A percentile compares a stretch with the other conserved stretches of the same genome.
These are phyloP conservation scores for Dictyostelium firmibasis DNA, from an alignment of 78 protist species.

Conservation along the genomic window DNA sequence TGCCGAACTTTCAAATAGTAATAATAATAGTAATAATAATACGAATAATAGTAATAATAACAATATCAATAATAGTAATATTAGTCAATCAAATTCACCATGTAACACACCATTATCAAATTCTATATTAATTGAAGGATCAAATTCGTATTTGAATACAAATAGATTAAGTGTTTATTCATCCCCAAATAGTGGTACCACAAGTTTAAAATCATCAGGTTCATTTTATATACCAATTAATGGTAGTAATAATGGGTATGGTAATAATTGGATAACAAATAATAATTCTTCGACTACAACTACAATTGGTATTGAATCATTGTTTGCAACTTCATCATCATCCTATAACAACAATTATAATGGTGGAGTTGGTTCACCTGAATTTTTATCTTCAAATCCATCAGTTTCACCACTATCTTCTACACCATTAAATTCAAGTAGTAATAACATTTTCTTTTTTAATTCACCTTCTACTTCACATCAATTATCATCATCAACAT, in stretches of 20 bases:
- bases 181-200: neutral
- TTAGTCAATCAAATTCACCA: neutral
- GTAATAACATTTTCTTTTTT: neutral
- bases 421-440: neutral
- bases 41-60: neutral
- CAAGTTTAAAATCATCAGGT: conserved; percentile 15
- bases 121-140: neutral
- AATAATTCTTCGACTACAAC: neutral
- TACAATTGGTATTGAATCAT: neutral
- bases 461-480: neutral
- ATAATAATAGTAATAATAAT: neutral
- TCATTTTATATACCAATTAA: neutral
- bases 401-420: conserved; percentile 13
- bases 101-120: neutral
- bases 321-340: neutral
- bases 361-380: neutral
- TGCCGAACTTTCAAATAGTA: conserved; percentile 26
- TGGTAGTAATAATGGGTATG: neutral
- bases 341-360: neutral
- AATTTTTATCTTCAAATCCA: neutral
- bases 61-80: neutral
- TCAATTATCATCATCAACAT: neutral
- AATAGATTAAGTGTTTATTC: neutral
- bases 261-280: neutral
- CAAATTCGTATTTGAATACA: neutral